Percentiles rank a stretch among this genome's conserved stretches.
These are phyloP conservation scores for Spizellomyces punctatus DNA, from an alignment of 192 early-diverging fungal species.

Conservation along the genomic window DNA sequence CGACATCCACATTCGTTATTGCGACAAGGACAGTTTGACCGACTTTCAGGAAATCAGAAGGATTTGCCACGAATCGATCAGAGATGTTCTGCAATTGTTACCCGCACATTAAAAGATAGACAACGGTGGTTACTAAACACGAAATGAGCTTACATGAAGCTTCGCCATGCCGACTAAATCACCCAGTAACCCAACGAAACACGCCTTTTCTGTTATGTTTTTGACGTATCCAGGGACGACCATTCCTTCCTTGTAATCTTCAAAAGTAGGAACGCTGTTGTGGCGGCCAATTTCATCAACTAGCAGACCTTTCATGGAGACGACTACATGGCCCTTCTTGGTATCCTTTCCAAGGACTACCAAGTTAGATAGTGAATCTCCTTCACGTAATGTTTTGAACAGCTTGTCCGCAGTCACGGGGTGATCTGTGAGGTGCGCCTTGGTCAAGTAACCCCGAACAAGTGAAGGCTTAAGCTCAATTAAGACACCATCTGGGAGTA, in stretches of 20 bases:
- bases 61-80: slow-evolving; percentile 62
- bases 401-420: slow-evolving; percentile 40
- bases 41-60: slow-evolving; percentile 52
- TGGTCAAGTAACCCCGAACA: slow-evolving; percentile 55
- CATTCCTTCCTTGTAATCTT: slow-evolving; percentile 63
- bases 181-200: slow-evolving; percentile 70
- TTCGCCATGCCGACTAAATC: slow-evolving; percentile 61
- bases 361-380: slow-evolving; percentile 53
- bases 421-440: slow-evolving; percentile 73
- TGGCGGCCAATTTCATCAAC: slow-evolving; percentile 58
- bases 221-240: slow-evolving; percentile 75
- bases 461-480: slow-evolving; percentile 62
- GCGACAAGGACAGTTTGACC: slow-evolving; percentile 74
- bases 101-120: slow-evolving; percentile 25
- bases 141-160: slow-evolving; percentile 24
- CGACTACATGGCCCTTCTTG: slow-evolving; percentile 47
- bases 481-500: slow-evolving; percentile 49
- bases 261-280: slow-evolving; percentile 26
- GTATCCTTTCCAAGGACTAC: slow-evolving; percentile 58
- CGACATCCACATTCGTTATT: slow-evolving; percentile 58
- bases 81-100: slow-evolving; percentile 47
- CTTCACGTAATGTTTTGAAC: slow-evolving; percentile 36
- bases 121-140: neutral
- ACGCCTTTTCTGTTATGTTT: slow-evolving; percentile 67
- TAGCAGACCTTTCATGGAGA: slow-evolving; percentile 67